Conservation (phyloP, 2,329 filamentous ascomycete genomes). For the Aureobasidium uvarum region DNA sequence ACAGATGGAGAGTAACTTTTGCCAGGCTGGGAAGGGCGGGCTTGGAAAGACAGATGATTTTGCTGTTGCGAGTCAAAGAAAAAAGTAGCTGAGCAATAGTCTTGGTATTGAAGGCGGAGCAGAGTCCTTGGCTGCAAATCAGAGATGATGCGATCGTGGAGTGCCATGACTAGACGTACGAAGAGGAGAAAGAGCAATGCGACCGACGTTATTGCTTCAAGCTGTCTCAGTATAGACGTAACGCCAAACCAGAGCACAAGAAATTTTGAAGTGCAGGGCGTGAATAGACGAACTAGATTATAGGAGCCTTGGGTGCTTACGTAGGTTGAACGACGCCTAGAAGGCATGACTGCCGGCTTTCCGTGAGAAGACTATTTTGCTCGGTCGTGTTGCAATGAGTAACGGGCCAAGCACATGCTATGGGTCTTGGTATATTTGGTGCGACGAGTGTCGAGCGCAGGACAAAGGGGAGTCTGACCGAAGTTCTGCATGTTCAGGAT, state of each 20-base stretch:
- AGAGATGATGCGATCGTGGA: background rate
- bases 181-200: background rate
- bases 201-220: background rate
- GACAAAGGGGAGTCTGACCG: slow-evolving; percentile 3
- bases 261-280: background rate
- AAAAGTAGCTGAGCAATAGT: background rate
- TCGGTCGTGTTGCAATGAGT: slow-evolving; percentile 8
- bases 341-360: slow-evolving; percentile 5
- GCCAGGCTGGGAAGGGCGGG: background rate
- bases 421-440: slow-evolving; percentile 19
- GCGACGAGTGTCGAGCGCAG: slow-evolving; percentile 8
- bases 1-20: slow-evolving; percentile 1
- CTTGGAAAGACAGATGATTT: background rate
- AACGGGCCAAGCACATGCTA: slow-evolving; percentile 22
- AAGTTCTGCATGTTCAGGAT: background rate
- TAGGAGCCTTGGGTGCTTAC: slow-evolving; percentile 19
- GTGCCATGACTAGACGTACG: background rate
- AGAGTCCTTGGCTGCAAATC: background rate
- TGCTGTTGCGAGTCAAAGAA: background rate
- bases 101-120: slow-evolving; percentile 14
- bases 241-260: background rate
- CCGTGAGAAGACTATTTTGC: background rate
- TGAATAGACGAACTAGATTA: background rate
- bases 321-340: slow-evolving; percentile 12
- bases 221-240: background rate